Base-by-base conservation (phyloP, 148 eudicot genomes). In the Fagopyrum esculentum region DNA sequence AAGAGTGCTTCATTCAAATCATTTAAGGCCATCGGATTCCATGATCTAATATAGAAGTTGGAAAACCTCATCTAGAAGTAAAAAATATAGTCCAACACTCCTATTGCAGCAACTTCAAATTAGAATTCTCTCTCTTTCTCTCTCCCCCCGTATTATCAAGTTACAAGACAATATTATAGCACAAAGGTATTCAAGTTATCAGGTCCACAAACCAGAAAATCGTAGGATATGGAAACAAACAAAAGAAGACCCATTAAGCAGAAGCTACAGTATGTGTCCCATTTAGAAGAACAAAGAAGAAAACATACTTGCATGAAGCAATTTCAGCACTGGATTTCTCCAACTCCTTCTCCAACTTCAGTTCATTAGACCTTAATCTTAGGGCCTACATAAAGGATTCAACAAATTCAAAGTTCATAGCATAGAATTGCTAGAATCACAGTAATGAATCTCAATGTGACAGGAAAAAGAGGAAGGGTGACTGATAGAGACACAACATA, bases 311-410 rank as follows among this genome's bases (percentile, higher is more conserved):
- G 79, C 74, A 83, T 72, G 94, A 86, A 81, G 90, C 83, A 75
- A 90, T 77, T 84, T 92, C 97, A 55, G 92, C 86, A 83, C 80
- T 81, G n/a, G 87, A 78, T 76, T 84, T 85, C 84, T 89, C 93
- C 89, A 94, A 85, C 76, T 86, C 92, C 81, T 92, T 85, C 88
- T 90, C 96, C 86, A 92, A 77, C 87, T 92, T 94, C 74, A 94
- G 87, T 82, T 94, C 98, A 82, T 83, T 89, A 45, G 97, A 94
- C 82, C 97, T 87, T 82, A 95, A 80, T 79, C 96, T 86, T 64
- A 92, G 88, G 77, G 92, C 91, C 99, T 95, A 82, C 81, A 82
- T 71, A 46, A 12, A 13, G 15, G 47, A 66, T 40, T 6, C 8
- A 66, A 66, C 17, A 66, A 6, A 66, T 43, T 66, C 2, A 40